Evolutionary conservation across 23 red algal genomes (phyloP).

Genomic region (Gracilaria gracilis): DNA sequence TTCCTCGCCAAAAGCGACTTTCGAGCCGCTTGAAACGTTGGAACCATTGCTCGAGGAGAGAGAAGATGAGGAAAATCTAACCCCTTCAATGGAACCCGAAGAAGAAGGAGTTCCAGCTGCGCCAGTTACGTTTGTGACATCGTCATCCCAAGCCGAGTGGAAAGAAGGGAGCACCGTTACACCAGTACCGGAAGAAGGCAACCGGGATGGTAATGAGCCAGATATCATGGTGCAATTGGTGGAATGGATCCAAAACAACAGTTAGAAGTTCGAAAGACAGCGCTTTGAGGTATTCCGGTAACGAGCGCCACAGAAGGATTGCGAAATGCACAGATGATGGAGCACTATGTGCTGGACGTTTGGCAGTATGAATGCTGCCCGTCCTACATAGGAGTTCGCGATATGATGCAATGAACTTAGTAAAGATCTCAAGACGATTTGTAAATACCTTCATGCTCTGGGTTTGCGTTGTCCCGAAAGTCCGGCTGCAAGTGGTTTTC

Average conservation of each 20-base stretch:
- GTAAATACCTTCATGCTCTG: too few species aligned
- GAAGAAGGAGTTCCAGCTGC: not conserved
- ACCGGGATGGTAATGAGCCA: not conserved
- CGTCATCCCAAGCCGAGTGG: not conserved
- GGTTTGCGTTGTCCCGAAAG: too few species aligned
- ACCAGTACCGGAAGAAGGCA: not conserved
- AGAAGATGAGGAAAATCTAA: not conserved
- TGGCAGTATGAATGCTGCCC: too few species aligned
- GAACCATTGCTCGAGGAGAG: not conserved
- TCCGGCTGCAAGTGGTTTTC: too few species aligned
- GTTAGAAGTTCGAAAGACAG: not conserved
- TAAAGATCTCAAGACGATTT: not conserved
- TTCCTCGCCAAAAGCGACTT: not conserved
- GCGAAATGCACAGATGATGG: not conserved
- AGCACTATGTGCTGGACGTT: not conserved
- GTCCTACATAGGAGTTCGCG: too few species aligned
- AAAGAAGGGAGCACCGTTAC: not conserved
- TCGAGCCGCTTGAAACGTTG: not conserved
- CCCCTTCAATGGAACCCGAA: not conserved
- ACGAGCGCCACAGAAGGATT: not conserved
- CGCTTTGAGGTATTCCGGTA: not conserved
- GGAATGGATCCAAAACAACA: not conserved
- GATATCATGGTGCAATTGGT: not conserved
- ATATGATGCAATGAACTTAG: not conserved
- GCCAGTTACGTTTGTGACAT: not conserved